phyloP scores from a whole-genome alignment of 805 yeast species.

The Millerozyma miso region DNA sequence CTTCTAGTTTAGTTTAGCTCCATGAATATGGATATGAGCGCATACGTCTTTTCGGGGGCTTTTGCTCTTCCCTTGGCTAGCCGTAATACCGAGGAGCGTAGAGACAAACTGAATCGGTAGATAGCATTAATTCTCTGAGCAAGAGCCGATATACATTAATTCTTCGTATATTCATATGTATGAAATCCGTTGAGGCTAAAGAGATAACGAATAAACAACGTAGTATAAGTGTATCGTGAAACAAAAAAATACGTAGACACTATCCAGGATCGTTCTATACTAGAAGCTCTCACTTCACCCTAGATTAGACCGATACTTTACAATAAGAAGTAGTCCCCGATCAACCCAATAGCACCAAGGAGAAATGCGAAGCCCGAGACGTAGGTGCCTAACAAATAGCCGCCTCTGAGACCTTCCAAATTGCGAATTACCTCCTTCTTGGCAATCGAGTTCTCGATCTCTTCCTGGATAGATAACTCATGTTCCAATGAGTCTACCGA shows the following conservation, averaged over 20 bases:
- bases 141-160: no score
- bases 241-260: no score
- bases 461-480: slow-evolving; percentile 34
- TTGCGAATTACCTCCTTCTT: slow-evolving; percentile 29
- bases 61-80: no score
- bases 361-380: slow-evolving; percentile 44
- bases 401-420: slow-evolving; percentile 28
- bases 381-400: slow-evolving; percentile 38
- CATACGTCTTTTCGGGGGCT: no score
- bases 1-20: no score
- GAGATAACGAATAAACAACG: neutral
- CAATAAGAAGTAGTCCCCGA: slow-evolving; percentile 44
- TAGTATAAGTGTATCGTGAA: neutral
- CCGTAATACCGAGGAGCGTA: no score
- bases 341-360: slow-evolving; percentile 50
- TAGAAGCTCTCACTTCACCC: no score
- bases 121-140: no score
- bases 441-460: slow-evolving; percentile 38
- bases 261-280: no score
- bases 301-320: no score
- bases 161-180: neutral
- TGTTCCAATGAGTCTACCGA: slow-evolving; percentile 15
- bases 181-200: neutral
- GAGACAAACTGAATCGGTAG: no score
- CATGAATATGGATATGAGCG: no score